Percentiles rank a stretch among this genome's conserved stretches.
phyloP scores from a whole-genome alignment of 768 basidiomycete genomes.

The Mycena capillaripes region DNA sequence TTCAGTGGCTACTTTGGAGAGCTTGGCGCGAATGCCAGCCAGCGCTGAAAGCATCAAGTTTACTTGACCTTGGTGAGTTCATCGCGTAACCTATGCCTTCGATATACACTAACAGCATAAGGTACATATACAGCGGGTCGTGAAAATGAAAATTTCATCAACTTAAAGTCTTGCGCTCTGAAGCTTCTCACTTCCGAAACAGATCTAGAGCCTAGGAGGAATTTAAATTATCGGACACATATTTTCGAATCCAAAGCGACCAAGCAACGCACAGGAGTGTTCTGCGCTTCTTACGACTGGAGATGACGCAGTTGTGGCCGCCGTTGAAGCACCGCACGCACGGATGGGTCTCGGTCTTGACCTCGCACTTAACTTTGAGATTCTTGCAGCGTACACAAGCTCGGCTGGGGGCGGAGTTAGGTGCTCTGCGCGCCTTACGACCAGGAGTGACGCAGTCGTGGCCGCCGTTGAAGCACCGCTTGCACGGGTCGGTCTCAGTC shows the following conservation, averaged over 20 bases:
- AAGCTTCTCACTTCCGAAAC: too few relatives aligned
- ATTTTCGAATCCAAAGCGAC: not conserved
- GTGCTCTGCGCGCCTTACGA: too few relatives aligned
- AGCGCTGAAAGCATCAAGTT: too few relatives aligned
- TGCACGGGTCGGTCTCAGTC: slow-evolving; percentile 80
- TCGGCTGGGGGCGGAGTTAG: slow-evolving; percentile 50
- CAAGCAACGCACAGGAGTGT: slow-evolving; percentile 77
- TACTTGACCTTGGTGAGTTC: too few relatives aligned
- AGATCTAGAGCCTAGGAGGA: too few relatives aligned
- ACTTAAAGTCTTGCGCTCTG: too few relatives aligned
- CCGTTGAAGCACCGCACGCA: slow-evolving; percentile 83
- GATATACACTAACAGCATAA: too few relatives aligned
- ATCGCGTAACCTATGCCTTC: too few relatives aligned
- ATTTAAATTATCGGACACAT: slow-evolving; percentile 25
- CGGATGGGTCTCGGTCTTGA: slow-evolving; percentile 76
- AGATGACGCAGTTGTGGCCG: slow-evolving; percentile 81
- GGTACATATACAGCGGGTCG: too few relatives aligned
- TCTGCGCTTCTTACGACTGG: slow-evolving; percentile 87
- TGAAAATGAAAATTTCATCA: too few relatives aligned
- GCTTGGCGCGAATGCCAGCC: too few relatives aligned
- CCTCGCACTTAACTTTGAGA: slow-evolving; percentile 82
- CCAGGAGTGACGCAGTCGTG: slow-evolving; percentile 86
- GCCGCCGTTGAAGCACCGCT: slow-evolving; percentile 77
- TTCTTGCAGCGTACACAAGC: slow-evolving; percentile 83
- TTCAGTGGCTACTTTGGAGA: too few relatives aligned